Evolutionary conservation across 2,329 filamentous ascomycete genomes (phyloP).

Genomic region (Dryadomyces sulphureus): DNA sequence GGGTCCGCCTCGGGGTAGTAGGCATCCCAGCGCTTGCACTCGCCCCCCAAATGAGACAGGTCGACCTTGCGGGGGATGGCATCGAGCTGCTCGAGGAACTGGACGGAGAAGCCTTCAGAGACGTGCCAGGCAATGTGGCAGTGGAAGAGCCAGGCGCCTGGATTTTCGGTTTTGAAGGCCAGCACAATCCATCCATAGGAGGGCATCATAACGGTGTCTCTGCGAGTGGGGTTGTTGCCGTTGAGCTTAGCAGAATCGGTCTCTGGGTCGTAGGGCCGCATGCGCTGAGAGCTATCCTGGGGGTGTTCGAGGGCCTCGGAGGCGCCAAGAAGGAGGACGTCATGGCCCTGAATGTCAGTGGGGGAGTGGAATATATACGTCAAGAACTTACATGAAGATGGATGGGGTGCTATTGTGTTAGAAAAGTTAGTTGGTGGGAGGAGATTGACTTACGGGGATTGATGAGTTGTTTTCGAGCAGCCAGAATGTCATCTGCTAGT

Average conservation of each 20-base stretch:
- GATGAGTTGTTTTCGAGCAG: constrained; percentile 20
- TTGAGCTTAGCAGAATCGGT: constrained; percentile 18
- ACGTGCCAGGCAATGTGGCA: constrained; percentile 37
- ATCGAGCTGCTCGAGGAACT: constrained; percentile 28
- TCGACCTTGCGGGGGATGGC: constrained; percentile 7
- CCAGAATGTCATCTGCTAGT: constrained; percentile 17
- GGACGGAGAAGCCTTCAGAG: constrained; percentile 30
- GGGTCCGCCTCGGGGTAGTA: constrained; percentile 10
- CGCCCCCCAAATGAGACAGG: constrained; percentile 1
- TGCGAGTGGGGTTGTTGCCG: constrained; percentile 26
- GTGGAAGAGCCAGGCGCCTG: constrained; percentile 33
- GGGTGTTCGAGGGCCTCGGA: constrained; percentile 12
- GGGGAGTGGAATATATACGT: not conserved
- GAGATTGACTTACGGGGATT: constrained; percentile 10
- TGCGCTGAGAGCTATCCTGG: constrained; percentile 3
- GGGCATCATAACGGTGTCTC: constrained; percentile 32
- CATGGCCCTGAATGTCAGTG: constrained; percentile 16
- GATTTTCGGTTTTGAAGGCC: constrained; percentile 34
- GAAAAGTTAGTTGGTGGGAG: not conserved
- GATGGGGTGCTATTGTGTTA: constrained; percentile 13
- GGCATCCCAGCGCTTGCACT: constrained; percentile 7
- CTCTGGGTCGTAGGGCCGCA: constrained; percentile 14
- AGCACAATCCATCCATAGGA: constrained; percentile 29
- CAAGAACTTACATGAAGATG: constrained; percentile 15
- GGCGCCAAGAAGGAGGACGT: constrained; percentile 19